Evolutionary conservation across 2,329 filamentous ascomycete genomes (phyloP).

Genomic region (Colletotrichum musae): DNA sequence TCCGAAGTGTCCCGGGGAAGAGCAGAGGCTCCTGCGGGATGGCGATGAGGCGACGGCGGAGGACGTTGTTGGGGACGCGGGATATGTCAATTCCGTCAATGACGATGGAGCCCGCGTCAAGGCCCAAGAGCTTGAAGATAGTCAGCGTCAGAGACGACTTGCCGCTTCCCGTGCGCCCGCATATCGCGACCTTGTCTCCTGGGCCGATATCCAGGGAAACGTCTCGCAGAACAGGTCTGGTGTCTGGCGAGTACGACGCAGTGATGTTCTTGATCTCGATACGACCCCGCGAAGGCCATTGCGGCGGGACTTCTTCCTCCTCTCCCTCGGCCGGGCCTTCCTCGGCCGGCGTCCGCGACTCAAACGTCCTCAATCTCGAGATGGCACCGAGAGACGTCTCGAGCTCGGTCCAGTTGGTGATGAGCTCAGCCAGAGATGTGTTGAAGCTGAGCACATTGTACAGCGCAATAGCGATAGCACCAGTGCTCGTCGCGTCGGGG

Average conservation of each 20-base stretch:
- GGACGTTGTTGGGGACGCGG: constrained; percentile 41
- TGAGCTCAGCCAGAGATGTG: constrained; percentile 43
- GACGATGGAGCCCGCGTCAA: constrained; percentile 45
- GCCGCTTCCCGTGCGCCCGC: constrained; percentile 46
- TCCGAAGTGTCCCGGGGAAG: constrained; percentile 23
- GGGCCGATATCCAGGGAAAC: constrained; percentile 40
- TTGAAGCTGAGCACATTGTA: constrained; percentile 51
- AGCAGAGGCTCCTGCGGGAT: constrained; percentile 49
- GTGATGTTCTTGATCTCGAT: constrained; percentile 38
- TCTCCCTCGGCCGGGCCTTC: constrained; percentile 17
- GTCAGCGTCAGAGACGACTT: constrained; percentile 41
- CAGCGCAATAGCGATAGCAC: constrained; percentile 47
- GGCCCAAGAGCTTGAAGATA: constrained; percentile 46
- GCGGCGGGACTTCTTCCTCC: constrained; percentile 18
- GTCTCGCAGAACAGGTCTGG: constrained; percentile 36
- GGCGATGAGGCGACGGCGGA: constrained; percentile 50
- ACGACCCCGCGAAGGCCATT: constrained; percentile 44
- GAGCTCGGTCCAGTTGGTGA: constrained; percentile 43
- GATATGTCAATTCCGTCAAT: constrained; percentile 49
- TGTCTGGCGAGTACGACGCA: constrained; percentile 22
- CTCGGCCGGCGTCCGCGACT: constrained; percentile 40
- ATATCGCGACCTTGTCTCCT: constrained; percentile 44
- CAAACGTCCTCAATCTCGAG: constrained; percentile 41
- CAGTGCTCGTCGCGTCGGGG: constrained; percentile 30
- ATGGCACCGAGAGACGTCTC: constrained; percentile 47